phyloP scores from a whole-genome alignment of 75 land plant species.

The Pinus albicaulis region DNA sequence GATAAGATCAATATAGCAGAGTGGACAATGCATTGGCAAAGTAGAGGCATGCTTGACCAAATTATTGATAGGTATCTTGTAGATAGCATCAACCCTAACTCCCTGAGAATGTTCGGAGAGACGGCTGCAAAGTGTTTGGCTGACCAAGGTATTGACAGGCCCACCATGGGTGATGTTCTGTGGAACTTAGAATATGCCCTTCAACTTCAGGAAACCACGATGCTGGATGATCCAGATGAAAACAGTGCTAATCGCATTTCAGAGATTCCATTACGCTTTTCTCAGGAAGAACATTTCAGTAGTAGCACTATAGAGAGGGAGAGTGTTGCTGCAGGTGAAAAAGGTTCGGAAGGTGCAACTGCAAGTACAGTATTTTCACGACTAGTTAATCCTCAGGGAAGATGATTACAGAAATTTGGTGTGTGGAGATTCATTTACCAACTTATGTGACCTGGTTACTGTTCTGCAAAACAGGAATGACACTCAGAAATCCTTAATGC shows the following conservation, averaged over 20 bases:
- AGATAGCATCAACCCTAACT: conserved; percentile 49
- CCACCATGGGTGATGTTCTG: conserved; percentile 87
- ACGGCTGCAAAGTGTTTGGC: conserved; percentile 82
- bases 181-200: conserved; percentile 90
- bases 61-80: conserved; percentile 60
- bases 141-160: conserved; percentile 76
- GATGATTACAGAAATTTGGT: too few species aligned
- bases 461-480: too few species aligned
- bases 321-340: conserved; percentile 27
- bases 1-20: conserved; percentile 89
- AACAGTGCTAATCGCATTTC: conserved; percentile 24
- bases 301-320: conserved; percentile 30
- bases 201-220: conserved; percentile 67
- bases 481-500: too few species aligned
- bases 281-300: conserved; percentile 35
- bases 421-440: too few species aligned
- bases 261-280: conserved; percentile 19
- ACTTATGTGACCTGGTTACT: too few species aligned
- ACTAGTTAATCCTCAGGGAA: too few species aligned
- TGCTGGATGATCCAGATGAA: conserved; percentile 26
- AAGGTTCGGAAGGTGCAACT: too few species aligned
- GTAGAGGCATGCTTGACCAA: conserved; percentile 67
- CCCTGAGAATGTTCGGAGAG: conserved; percentile 77
- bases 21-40: conserved; percentile 86
- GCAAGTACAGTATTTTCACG: too few species aligned